phyloP scores from a whole-genome alignment of 2,329 filamentous ascomycete species.

The Apiospora koreana region DNA sequence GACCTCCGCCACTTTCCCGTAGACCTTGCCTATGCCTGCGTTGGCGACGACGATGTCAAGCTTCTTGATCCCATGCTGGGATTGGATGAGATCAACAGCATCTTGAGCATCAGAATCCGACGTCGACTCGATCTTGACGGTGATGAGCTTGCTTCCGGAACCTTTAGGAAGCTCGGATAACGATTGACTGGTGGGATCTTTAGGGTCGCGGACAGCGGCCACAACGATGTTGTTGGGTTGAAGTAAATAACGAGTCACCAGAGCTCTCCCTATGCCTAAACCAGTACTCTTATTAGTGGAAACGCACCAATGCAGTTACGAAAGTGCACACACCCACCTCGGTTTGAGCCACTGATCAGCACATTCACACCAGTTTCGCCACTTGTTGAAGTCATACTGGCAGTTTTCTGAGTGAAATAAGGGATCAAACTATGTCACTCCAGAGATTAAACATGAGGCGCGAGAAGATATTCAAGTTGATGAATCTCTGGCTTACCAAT shows the following conservation, averaged over 20 bases:
- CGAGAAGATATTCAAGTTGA: too few relatives aligned
- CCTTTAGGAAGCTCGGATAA: slow-evolving; percentile 31
- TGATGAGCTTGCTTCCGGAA: slow-evolving; percentile 30
- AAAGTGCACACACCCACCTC: slow-evolving; percentile 18
- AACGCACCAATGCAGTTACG: neutral
- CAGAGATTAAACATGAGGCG: too few relatives aligned
- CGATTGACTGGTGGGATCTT: slow-evolving; percentile 15
- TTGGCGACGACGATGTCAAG: slow-evolving; percentile 49
- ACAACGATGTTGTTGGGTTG: slow-evolving; percentile 52
- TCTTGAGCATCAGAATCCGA: slow-evolving; percentile 28
- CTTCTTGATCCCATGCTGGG: slow-evolving; percentile 30
- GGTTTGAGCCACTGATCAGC: slow-evolving; percentile 21
- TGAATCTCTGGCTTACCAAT: too few relatives aligned
- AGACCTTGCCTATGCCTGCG: slow-evolving; percentile 32
- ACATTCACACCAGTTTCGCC: slow-evolving; percentile 5
- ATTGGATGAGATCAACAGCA: slow-evolving; percentile 29
- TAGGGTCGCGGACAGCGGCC: slow-evolving; percentile 27
- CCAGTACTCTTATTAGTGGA: neutral
- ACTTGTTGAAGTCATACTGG: neutral
- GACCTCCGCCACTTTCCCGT: slow-evolving; percentile 18
- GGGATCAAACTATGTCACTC: too few relatives aligned
- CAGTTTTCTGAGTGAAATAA: neutral
- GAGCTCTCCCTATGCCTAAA: slow-evolving; percentile 22
- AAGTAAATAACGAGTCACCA: slow-evolving; percentile 31
- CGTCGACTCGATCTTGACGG: slow-evolving; percentile 37